Conservation (phyloP, 257 asterid species). For the Echium plantagineum region DNA sequence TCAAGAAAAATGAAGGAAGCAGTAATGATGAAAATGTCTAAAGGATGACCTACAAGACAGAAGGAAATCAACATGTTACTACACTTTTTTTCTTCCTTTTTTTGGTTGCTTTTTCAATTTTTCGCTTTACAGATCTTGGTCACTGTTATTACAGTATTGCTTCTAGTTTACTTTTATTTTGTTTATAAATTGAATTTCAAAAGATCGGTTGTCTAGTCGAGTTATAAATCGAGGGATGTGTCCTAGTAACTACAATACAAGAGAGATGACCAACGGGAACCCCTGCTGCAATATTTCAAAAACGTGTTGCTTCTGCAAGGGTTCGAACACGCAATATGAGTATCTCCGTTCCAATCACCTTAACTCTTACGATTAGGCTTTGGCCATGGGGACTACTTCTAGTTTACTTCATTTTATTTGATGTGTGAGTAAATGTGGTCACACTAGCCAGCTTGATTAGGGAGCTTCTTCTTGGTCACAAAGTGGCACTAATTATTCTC, state of each 20-base stretch:
- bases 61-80: slow-evolving; percentile 26
- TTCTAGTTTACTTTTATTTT: no score
- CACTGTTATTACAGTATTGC: background rate
- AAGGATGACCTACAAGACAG: slow-evolving; percentile 33
- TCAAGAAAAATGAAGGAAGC: slow-evolving; percentile 27
- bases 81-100: slow-evolving; percentile 27
- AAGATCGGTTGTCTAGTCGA: no score
- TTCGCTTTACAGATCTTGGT: slow-evolving; percentile 68
- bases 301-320: no score
- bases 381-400: no score
- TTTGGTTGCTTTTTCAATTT: background rate
- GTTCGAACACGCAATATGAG: no score
- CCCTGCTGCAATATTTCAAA: no score
- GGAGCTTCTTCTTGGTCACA: background rate
- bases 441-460: background rate
- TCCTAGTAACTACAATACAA: no score
- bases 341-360: no score
- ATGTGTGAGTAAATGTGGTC: background rate
- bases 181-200: no score
- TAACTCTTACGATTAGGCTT: no score
- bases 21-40: slow-evolving; percentile 67
- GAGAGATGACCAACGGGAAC: no score
- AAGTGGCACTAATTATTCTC: background rate
- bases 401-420: background rate
- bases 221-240: no score